Base-by-base conservation (phyloP, 805 yeast species). In the Candida dajiaensis region DNA sequence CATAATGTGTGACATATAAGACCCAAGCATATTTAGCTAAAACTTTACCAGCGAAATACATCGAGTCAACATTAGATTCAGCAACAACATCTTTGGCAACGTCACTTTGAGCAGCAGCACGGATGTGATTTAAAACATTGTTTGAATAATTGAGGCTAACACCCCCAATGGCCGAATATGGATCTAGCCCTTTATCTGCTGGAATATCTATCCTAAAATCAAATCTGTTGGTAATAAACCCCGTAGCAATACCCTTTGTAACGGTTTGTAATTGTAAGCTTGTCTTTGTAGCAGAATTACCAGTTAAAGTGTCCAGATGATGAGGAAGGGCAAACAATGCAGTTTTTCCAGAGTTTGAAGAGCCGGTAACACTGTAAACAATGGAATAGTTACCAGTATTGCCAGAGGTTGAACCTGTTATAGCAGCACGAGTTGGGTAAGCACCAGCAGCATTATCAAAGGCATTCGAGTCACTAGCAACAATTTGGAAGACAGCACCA, bases 11-110 rank as follows among this genome's bases (percentile, higher is more conserved):
- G 11, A 82, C 87, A 51, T 85, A 85, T 13, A 89, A 71, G 44
- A 94, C 76, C 73, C 85, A 85, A 0, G 98, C 97, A 66, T 86
- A 94, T 67, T 90, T 94, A 54, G 89, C 96, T 42, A 90, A 69
- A 23, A 80, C 74, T 63, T 94, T 92, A 12, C 98, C 99, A 2
- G 95, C 77, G 19, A 87, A 81, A 66, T 92, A 92, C 86, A 90
- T 90, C 0, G 97, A 88, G 51, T 88, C 88, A 43, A 80, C 59
- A 48, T 80, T 69, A 0, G 83, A 71, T 64, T 74, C 71, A 1
- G 71, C 73, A 12, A 64, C 64, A 21, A 77, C 76, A 48, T 69
- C 68, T 33, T 65, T 70, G 15, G 55, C 49, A 13, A 65, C 64
- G 36, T 72, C 76, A 3, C 45, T 29, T 0, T 47, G 45, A 0